Conservation (phyloP, 1,139 yeast genomes). For the Diutina mesorugosa region DNA sequence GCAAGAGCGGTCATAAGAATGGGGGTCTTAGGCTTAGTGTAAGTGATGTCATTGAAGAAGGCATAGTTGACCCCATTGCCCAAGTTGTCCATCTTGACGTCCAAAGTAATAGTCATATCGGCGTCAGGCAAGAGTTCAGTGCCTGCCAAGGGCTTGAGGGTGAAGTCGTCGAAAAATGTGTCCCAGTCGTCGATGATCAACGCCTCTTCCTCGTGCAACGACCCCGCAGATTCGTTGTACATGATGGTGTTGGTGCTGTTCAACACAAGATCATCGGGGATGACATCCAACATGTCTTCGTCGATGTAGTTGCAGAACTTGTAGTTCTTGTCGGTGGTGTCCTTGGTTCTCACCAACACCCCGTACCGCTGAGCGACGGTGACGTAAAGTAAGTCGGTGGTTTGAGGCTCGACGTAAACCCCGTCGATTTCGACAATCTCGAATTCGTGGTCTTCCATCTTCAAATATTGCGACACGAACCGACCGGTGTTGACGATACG, state of each 20-base stretch:
- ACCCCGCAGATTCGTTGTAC: conserved; percentile 26
- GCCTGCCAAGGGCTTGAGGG: conserved; percentile 42
- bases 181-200: conserved; percentile 23
- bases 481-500: background rate
- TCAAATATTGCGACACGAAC: conserved; percentile 1
- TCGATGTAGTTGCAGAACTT: conserved; percentile 74
- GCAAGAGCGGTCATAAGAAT: conserved; percentile 62
- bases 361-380: conserved; percentile 74
- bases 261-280: conserved; percentile 48
- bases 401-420: conserved; percentile 40
- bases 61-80: conserved; percentile 81
- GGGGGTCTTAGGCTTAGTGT: conserved; percentile 71
- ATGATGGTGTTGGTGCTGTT: conserved; percentile 64
- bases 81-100: conserved; percentile 68
- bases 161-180: conserved; percentile 48
- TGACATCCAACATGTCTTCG: conserved; percentile 61
- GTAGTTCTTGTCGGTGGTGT: conserved; percentile 44
- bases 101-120: conserved; percentile 51
- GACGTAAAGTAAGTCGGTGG: conserved; percentile 47
- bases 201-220: conserved; percentile 18
- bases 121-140: conserved; percentile 45
- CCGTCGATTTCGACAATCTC: conserved; percentile 2
- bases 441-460: conserved; percentile 2
- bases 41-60: conserved; percentile 77
- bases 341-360: conserved; percentile 60